phyloP scores from a whole-genome alignment of 1,284 basidiomycete species.

The Fomitopsis schrenkii region DNA sequence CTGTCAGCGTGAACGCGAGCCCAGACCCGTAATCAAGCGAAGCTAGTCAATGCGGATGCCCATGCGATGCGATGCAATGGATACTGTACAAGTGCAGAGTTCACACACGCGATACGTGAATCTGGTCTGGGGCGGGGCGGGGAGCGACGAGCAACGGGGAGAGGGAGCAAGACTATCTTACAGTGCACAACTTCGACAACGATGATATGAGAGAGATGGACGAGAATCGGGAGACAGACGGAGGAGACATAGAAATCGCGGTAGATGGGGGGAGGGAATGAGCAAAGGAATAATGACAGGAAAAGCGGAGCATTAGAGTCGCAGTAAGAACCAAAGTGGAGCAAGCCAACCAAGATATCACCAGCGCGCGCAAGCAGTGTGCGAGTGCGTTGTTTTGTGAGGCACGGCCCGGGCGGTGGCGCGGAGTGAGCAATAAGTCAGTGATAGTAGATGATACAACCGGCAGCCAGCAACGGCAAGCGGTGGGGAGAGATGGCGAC shows the following conservation, averaged over 20 bases:
- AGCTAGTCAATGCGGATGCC: no score
- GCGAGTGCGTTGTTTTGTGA: neutral
- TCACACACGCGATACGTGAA: neutral
- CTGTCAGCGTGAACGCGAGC: neutral
- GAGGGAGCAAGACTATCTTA: neutral
- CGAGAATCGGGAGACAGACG: neutral
- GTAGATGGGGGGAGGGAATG: neutral
- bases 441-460: neutral
- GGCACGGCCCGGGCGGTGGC: neutral
- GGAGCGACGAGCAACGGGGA: neutral
- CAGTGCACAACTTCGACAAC: neutral
- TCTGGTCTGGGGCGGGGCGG: neutral
- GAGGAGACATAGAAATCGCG: neutral
- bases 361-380: no score
- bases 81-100: conserved; percentile 2
- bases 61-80: neutral
- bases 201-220: neutral
- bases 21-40: neutral
- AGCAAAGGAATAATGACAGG: neutral
- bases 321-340: neutral
- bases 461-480: neutral
- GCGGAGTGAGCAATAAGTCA: neutral
- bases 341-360: neutral
- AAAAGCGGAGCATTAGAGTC: neutral
- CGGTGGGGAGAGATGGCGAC: neutral